These are phyloP conservation scores for Sugiyamaella pinicola DNA, from an alignment of 1,139 yeast genomes.

Conservation along the genomic window DNA sequence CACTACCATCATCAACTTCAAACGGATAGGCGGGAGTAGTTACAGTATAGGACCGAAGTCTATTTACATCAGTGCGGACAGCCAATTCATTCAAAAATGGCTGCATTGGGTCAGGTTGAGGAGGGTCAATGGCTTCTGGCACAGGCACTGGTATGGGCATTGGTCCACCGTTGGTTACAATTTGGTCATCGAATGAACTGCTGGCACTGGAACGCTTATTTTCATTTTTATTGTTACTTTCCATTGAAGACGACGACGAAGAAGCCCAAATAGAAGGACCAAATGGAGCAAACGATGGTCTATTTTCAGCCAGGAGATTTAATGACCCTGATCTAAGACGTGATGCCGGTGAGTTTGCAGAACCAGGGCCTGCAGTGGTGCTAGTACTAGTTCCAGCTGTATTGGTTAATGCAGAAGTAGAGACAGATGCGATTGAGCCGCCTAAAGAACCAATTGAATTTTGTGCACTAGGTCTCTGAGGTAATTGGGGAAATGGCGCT, in stretches of 20 bases:
- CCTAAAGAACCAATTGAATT: conserved; percentile 18
- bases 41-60: conserved; percentile 46
- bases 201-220: conserved; percentile 3
- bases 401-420: conserved; percentile 24
- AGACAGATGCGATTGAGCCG: conserved; percentile 21
- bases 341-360: conserved; percentile 23
- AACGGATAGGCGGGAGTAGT: conserved; percentile 37
- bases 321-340: conserved; percentile 42
- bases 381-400: conserved; percentile 21
- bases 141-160: conserved; percentile 7
- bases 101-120: conserved; percentile 39
- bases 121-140: conserved; percentile 12
- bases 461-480: conserved; percentile 3
- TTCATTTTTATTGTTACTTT: not conserved
- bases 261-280: conserved; percentile 40
- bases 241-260: conserved; percentile 15
- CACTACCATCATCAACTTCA: conserved; percentile 17
- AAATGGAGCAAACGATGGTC: conserved; percentile 39
- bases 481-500: conserved; percentile 12
- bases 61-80: conserved; percentile 41
- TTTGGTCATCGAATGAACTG: conserved; percentile 15
- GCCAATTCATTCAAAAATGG: conserved; percentile 42
- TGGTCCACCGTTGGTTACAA: conserved; percentile 3
- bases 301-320: conserved; percentile 38
- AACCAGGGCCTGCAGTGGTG: conserved; percentile 13